These are phyloP conservation scores for Flaveria sonorensis DNA, from an alignment of 129 eudicot genomes.

Conservation along the genomic window DNA sequence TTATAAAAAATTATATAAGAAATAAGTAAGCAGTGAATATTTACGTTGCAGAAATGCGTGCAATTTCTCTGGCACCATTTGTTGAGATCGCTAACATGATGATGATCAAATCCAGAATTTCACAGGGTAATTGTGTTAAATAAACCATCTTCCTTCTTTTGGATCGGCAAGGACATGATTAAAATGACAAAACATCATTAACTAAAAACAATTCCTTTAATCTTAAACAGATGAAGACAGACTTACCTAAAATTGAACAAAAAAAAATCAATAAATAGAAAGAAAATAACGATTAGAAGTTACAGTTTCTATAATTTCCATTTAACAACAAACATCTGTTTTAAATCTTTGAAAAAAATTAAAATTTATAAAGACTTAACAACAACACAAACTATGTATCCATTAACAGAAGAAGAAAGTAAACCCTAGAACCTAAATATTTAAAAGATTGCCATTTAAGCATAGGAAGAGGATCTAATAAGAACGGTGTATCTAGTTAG, in stretches of 20 bases:
- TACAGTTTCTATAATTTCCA: constrained; percentile 9
- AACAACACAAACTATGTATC: constrained; percentile 10
- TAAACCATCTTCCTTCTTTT: constrained; percentile 15
- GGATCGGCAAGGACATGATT: constrained; percentile 6
- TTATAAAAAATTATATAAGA: not conserved
- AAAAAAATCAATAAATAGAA: not conserved
- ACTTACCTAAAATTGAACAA: constrained; percentile 3
- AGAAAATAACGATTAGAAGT: not conserved
- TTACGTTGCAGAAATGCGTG: constrained; percentile 20
- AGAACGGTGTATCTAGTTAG: constrained; percentile 22
- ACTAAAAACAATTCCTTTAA: constrained; percentile 6
- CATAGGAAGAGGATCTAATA: not conserved
- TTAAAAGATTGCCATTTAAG: constrained; percentile 18
- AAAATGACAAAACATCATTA: constrained; percentile 8
- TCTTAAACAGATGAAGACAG: constrained; percentile 19
- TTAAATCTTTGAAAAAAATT: constrained; percentile 4
- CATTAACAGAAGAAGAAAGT: not conserved
- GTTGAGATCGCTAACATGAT: constrained; percentile 3
- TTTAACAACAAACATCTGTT: constrained; percentile 18
- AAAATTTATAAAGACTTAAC: not conserved
- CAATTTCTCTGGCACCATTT: constrained; percentile 21
- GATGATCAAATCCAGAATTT: constrained; percentile 21
- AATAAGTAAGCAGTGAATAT: not conserved
- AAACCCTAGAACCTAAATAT: constrained; percentile 5
- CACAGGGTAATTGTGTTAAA: constrained; percentile 14